These are phyloP conservation scores for Kurtzmaniella quercitrusa DNA, from an alignment of 1,139 yeast genomes.

Conservation along the genomic window DNA sequence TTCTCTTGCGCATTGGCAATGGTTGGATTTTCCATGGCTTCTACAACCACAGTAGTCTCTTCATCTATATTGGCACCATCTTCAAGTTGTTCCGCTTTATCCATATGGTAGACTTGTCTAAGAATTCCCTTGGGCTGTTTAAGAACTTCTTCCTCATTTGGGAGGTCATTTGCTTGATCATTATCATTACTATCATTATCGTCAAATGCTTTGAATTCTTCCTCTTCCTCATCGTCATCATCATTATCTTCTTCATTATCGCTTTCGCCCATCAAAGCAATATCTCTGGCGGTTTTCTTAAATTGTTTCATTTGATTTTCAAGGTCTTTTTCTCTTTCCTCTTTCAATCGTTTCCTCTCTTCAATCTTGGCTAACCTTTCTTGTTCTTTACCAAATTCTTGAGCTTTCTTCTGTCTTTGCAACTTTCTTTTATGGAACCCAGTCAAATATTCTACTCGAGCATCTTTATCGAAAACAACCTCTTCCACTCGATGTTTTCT, in stretches of 20 bases:
- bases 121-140: slow-evolving; percentile 32
- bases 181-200: slow-evolving; percentile 12
- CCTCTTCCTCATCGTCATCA: slow-evolving; percentile 19
- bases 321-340: slow-evolving; percentile 64
- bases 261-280: slow-evolving; percentile 28
- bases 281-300: slow-evolving; percentile 49
- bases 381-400: slow-evolving; percentile 67
- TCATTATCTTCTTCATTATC: slow-evolving; percentile 32
- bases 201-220: slow-evolving; percentile 11
- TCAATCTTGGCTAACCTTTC: slow-evolving; percentile 71
- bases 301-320: slow-evolving; percentile 59
- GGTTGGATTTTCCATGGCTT: slow-evolving; percentile 47
- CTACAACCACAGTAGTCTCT: slow-evolving; percentile 63
- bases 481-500: slow-evolving; percentile 71
- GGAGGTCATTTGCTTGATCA: slow-evolving; percentile 9
- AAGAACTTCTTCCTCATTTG: slow-evolving; percentile 10
- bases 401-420: slow-evolving; percentile 83
- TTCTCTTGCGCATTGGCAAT: slow-evolving; percentile 27
- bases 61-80: slow-evolving; percentile 46
- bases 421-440: slow-evolving; percentile 95
- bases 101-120: slow-evolving; percentile 42
- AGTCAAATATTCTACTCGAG: slow-evolving; percentile 76
- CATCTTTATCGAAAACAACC: slow-evolving; percentile 73
- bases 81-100: slow-evolving; percentile 31
- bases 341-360: slow-evolving; percentile 65